Conservation (phyloP, 495 filamentous ascomycete species). For the Neurospora sp. region DNA sequence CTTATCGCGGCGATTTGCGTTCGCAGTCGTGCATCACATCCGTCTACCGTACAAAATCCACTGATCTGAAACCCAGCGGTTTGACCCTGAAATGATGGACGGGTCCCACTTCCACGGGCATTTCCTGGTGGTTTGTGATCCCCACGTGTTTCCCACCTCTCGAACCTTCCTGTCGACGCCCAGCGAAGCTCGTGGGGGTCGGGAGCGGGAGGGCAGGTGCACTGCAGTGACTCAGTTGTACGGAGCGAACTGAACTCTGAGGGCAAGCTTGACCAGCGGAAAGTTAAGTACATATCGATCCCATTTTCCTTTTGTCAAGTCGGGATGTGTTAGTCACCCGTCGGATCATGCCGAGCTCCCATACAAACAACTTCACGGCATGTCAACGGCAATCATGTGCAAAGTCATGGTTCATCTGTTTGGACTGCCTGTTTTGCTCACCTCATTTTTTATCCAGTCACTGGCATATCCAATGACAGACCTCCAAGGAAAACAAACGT, state of each 20-base stretch:
- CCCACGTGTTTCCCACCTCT: not conserved
- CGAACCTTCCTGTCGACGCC: not conserved
- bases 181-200: not conserved
- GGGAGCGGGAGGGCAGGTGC: not conserved
- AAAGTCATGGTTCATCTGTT: not conserved
- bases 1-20: not conserved
- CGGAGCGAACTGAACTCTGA: not conserved
- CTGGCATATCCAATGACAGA: not conserved
- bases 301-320: not conserved
- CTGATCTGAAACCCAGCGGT: not conserved
- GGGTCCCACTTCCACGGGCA: not conserved
- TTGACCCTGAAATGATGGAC: not conserved
- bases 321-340: not conserved
- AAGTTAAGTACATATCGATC: not conserved
- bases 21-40: not conserved
- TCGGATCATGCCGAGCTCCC: not conserved
- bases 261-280: not conserved
- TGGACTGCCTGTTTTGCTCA: not conserved
- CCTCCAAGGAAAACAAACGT: not conserved
- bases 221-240: not conserved
- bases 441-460: not conserved
- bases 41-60: not conserved
- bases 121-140: not conserved
- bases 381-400: not conserved
- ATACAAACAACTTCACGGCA: not conserved